phyloP scores from a whole-genome alignment of 352 stramenopile genomes.

The Pythium brassicae region DNA sequence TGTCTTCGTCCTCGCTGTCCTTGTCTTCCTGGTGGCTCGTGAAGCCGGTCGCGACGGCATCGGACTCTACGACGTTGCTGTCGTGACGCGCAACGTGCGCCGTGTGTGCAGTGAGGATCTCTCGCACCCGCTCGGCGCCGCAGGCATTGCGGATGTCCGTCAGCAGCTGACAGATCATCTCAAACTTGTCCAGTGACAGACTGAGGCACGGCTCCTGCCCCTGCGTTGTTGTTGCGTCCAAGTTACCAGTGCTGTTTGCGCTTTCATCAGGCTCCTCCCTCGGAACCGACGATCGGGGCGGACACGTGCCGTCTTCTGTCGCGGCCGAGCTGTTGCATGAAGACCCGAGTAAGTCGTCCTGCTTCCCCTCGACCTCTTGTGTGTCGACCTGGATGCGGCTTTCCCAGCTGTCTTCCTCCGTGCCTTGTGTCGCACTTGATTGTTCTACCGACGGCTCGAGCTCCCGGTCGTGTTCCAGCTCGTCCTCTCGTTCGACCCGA shows the following conservation, averaged over 20 bases:
- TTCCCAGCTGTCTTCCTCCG: too few species aligned
- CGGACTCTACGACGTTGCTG: not conserved
- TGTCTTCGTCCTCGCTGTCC: not conserved
- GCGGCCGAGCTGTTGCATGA: too few species aligned
- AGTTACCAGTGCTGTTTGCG: not conserved
- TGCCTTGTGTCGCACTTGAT: not conserved
- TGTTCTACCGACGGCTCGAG: too few species aligned
- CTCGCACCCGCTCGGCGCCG: constrained; percentile 6
- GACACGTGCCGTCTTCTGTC: too few species aligned
- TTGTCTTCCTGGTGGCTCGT: too few species aligned
- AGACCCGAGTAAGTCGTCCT: too few species aligned
- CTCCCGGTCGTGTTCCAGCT: not conserved
- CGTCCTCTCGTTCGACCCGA: not conserved
- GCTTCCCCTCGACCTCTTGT: too few species aligned
- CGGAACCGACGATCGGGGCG: too few species aligned
- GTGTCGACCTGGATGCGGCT: too few species aligned
- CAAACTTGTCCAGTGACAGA: constrained; percentile 26
- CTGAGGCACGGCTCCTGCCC: not conserved
- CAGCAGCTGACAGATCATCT: constrained; percentile 31
- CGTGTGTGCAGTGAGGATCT: constrained; percentile 7
- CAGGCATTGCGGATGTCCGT: constrained; percentile 29
- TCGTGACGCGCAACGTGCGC: not conserved
- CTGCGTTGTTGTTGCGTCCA: not conserved
- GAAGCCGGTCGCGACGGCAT: not conserved
- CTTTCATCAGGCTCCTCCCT: too few species aligned